These are phyloP conservation scores for Tuber brumale DNA, from an alignment of 495 filamentous ascomycete species.

Conservation along the genomic window DNA sequence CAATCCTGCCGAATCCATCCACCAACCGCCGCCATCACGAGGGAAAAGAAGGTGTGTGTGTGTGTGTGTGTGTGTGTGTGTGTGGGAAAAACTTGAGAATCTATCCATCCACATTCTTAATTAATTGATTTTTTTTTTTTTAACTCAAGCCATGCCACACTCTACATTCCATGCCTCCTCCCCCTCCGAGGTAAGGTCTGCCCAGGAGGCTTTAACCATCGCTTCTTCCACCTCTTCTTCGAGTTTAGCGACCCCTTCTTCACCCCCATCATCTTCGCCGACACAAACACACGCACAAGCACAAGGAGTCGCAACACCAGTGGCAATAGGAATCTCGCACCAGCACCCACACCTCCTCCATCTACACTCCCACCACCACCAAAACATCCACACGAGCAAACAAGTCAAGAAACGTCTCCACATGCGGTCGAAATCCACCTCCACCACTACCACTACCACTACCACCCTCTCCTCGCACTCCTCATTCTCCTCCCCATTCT, in stretches of 20 bases:
- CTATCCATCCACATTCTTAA: background rate
- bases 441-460: conserved; percentile 15
- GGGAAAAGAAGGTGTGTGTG: background rate
- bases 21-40: background rate
- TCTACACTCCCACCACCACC: conserved; percentile 16
- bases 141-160: conserved; percentile 27
- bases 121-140: background rate
- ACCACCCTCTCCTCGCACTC: conserved; percentile 22
- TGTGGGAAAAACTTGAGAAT: background rate
- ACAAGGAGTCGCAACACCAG: conserved; percentile 7
- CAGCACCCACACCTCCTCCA: conserved; percentile 11
- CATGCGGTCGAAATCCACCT: conserved; percentile 38
- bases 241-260: conserved; percentile 23
- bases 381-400: conserved; percentile 29
- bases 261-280: conserved; percentile 23
- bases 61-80: background rate
- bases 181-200: conserved; percentile 11
- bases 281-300: conserved; percentile 27
- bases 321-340: background rate
- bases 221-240: conserved; percentile 14
- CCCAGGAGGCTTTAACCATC: conserved; percentile 8
- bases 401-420: conserved; percentile 25
- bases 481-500: conserved; percentile 14
- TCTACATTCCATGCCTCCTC: conserved; percentile 29
- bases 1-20: background rate